Base-by-base conservation (phyloP, 805 yeast species). In the Candida vaughaniae region DNA sequence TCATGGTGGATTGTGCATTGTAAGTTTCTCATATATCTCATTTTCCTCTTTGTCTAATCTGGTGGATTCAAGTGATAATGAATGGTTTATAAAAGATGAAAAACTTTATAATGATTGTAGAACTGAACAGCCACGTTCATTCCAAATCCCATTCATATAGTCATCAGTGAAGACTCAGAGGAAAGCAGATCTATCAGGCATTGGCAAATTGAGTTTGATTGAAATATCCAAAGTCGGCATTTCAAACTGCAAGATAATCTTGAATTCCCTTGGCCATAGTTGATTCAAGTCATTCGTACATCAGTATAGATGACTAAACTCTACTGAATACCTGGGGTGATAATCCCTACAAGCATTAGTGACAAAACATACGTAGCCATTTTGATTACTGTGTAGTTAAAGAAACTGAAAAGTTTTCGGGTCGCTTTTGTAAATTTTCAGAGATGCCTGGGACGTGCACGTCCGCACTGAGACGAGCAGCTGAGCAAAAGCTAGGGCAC, bases 141-240 rank as follows among this genome's bases (percentile, higher is more conserved):
- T 62, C 69, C 39, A 49, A 29, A 45, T 51, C 62, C 48, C 63
- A 57, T 51, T 32, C 36, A 39, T 32, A 23, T 27, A 25, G 31
- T 32, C 15, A 33, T 41, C 29, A 39, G 42, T 41, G 7, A 15
- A 45, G 39, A 51, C 66, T 52, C 69, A 62, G 67, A 62, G 64
- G 69, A 62, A 62, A 62, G 56, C 69, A 62, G 69, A 62, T 58
- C 42, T 56, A 60, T 62, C 69, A 62, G 64, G 67, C 69, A 62
- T 62, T 47, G 65, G 69, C 69, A 57, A 10, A 27, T 47, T 46
- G 58, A 52, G 54, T 55, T 41, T 52, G 47, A 43, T 49, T 25
- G 31, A 37, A 37, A 25, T 26, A 12, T 35, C 26, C 30, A 37
- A 25, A n/a, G n/a, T n/a, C n/a, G n/a, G n/a, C n/a, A n/a, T 35